Base-by-base conservation (phyloP, 331 rosid genomes). In the Arachis monticola region DNA sequence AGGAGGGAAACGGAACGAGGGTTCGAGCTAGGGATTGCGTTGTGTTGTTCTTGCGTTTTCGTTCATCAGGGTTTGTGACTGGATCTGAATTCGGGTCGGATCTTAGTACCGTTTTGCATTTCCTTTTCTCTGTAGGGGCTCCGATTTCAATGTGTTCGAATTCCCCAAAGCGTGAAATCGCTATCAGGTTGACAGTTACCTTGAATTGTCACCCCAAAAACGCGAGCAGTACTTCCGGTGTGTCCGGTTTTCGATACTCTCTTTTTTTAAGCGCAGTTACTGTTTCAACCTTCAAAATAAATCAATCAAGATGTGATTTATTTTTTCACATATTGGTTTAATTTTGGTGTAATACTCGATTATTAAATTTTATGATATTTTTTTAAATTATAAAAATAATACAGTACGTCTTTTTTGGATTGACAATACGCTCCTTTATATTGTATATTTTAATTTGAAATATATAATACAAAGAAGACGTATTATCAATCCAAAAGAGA, bases 81-180 rank as follows among this genome's bases (percentile, higher is more conserved):
- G 4, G 60, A 8, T 14, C 2, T 41, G 35, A 64, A 9, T 59
- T 66, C 70, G 79, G 70, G 64, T 72, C 74, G 64, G 70, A 10
- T n/a, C 7, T 4, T 47, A 5, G 8, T 61, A n/a, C 27, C 45
- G 51, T 67, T n/a, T 60, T 10, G 63, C 41, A 38, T 13, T 0
- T 14, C 3, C 2, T 77, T 41, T 77, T 5, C 41, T 38, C 41
- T 38, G 0, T 38, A 38, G 50, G 81, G 71, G 81, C 51, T 77
- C 70, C 81, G 65, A 77, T 69, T 77, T 69, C 71, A 48, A 61
- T 60, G 76, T 76, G 35, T 8, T 50, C 10, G 40, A 8, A 69
- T 68, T 10, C 12, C 51, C 70, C 7, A 60, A 60, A 67, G 22
- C 48, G 69, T 44, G 22, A 41, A 57, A 56, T 10, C 47, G 46